These are phyloP conservation scores for Exophiala aquamarina DNA, from an alignment of 2,329 filamentous ascomycete species.

Conservation along the genomic window DNA sequence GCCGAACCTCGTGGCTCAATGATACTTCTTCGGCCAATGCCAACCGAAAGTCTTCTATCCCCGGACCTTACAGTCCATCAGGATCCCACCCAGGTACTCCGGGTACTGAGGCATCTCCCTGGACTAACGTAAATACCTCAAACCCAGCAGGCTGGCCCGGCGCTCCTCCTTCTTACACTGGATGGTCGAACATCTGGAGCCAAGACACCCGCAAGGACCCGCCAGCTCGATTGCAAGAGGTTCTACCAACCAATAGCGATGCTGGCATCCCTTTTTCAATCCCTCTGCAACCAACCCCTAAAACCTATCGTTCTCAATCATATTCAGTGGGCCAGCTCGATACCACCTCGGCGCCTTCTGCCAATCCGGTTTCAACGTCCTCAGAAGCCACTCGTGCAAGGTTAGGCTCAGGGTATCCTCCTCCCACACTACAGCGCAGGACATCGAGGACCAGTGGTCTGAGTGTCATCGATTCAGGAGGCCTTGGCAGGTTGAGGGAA, in stretches of 20 bases:
- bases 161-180: constrained; percentile 41
- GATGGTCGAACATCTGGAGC: constrained; percentile 84
- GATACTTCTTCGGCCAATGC: constrained; percentile 68
- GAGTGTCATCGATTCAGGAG: constrained; percentile 46
- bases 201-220: constrained; percentile 71
- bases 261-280: constrained; percentile 76
- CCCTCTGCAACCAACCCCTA: constrained; percentile 83
- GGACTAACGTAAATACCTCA: constrained; percentile 33
- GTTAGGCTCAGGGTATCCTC: constrained; percentile 42
- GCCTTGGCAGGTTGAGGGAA: constrained; percentile 48
- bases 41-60: constrained; percentile 71
- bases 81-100: constrained; percentile 80
- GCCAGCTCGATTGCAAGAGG: constrained; percentile 70
- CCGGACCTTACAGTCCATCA: constrained; percentile 71
- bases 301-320: constrained; percentile 92
- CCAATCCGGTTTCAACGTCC: constrained; percentile 34
- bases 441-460: constrained; percentile 62
- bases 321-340: constrained; percentile 94
- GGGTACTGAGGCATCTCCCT: constrained; percentile 60
- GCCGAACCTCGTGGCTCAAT: constrained; percentile 82
- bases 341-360: constrained; percentile 22
- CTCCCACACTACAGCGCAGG: constrained; percentile 73
- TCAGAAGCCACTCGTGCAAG: constrained; percentile 36
- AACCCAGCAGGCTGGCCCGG: constrained; percentile 22
- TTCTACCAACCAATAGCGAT: constrained; percentile 66